These are phyloP conservation scores for Eucalyptus curtisii DNA, from an alignment of 345 rosid species.

Conservation along the genomic window DNA sequence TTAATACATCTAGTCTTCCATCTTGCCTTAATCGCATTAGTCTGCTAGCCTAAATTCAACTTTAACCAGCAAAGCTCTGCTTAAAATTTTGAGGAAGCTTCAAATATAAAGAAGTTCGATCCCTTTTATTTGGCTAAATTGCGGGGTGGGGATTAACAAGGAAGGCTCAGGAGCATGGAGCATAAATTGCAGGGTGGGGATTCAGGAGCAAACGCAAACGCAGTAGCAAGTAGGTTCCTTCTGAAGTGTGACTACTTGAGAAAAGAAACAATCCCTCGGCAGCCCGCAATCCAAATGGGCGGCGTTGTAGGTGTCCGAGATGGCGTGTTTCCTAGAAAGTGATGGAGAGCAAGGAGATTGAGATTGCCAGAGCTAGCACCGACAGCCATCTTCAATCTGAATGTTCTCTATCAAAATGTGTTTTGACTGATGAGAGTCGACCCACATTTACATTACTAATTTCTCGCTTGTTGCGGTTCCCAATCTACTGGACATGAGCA, in stretches of 20 bases:
- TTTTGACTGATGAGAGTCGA: neutral
- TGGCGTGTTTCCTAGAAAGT: too few species aligned
- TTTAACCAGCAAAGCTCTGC: neutral
- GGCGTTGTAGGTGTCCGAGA: too few species aligned
- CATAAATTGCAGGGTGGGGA: too few species aligned
- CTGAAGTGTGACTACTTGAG: neutral
- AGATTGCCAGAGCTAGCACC: too few species aligned
- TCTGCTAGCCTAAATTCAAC: neutral
- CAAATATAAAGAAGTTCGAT: neutral
- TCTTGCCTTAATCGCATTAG: neutral
- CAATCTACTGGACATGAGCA: too few species aligned
- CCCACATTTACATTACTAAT: too few species aligned
- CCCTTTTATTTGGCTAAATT: neutral
- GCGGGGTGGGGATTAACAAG: neutral
- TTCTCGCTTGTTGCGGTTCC: too few species aligned
- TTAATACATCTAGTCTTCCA: neutral
- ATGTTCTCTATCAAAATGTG: neutral
- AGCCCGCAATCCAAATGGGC: rapidly evolving
- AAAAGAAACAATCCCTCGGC: neutral
- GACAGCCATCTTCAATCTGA: neutral
- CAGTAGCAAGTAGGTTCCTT: neutral
- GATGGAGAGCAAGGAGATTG: too few species aligned
- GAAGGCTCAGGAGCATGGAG: neutral
- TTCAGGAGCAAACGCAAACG: neutral
- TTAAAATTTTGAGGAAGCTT: neutral